Evolutionary conservation across 176 grass and related monocot genomes (phyloP).

Genomic region (Oryza coarctata): DNA sequence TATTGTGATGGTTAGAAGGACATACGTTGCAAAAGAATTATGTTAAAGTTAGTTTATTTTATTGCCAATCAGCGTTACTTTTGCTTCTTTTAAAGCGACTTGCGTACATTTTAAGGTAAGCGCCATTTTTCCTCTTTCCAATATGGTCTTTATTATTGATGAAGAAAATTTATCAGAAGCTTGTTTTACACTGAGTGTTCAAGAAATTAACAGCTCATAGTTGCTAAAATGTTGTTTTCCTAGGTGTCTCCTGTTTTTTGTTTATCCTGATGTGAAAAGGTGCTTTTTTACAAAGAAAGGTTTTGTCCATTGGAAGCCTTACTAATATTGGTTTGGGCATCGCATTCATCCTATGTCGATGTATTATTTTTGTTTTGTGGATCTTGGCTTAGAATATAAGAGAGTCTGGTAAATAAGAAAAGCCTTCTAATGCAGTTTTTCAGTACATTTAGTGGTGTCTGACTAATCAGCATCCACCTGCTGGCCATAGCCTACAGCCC

Average conservation of each 20-base stretch:
- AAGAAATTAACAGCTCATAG: background rate
- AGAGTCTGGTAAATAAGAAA: conserved; percentile 25
- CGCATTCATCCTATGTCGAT: background rate
- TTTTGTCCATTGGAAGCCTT: conserved; percentile 17
- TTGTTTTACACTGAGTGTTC: background rate
- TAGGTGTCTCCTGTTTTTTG: conserved; percentile 1
- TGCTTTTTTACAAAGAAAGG: background rate
- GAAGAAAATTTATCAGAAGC: conserved; percentile 18
- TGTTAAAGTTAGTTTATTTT: conserved; percentile 29
- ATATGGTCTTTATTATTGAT: conserved; percentile 3
- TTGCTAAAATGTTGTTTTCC: conserved; percentile 30
- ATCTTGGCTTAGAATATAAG: conserved; percentile 40
- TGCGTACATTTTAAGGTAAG: background rate
- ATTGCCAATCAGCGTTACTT: conserved; percentile 4
- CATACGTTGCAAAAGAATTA: background rate
- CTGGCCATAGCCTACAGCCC: conserved; percentile 12
- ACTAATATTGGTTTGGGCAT: conserved; percentile 17
- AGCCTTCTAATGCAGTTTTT: conserved; percentile 7
- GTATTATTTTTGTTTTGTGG: conserved; percentile 20
- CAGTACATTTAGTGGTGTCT: background rate
- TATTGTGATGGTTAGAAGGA: background rate
- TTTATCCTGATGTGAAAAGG: background rate
- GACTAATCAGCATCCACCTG: conserved; percentile 12
- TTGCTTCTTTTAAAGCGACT: background rate
- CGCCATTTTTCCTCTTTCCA: conserved; percentile 5